Conservation (phyloP, 371 early-diverging fungal genomes). For the Zychaea mexicana region DNA sequence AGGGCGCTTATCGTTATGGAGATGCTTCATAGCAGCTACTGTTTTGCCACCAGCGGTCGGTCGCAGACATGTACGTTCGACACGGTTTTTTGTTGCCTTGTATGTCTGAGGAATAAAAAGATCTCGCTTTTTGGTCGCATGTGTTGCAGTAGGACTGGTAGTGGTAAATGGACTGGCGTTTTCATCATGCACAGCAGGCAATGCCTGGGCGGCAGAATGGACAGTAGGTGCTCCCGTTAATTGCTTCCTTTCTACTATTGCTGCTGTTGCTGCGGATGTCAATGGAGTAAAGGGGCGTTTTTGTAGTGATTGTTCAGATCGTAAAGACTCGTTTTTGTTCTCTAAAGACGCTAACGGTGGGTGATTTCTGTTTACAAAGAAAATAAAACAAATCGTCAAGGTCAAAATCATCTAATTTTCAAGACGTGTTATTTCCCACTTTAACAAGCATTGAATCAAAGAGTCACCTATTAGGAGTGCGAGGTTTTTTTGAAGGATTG, state of each 20-base stretch:
- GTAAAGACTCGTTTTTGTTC: not conserved
- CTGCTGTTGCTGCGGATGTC: not conserved
- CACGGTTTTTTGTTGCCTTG: conserved; percentile 10
- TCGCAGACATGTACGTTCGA: conserved; percentile 15
- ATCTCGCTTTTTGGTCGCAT: not conserved
- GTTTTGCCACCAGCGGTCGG: conserved; percentile 35
- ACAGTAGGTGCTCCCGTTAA: not conserved
- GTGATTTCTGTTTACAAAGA: not conserved
- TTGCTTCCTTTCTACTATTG: not conserved
- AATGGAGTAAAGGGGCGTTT: not conserved
- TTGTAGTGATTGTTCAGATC: not conserved
- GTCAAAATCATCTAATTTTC: not conserved
- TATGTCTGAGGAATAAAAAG: conserved; percentile 16
- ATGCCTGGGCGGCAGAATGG: not conserved
- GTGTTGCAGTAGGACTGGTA: too few relatives aligned
- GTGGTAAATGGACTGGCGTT: conserved; percentile 3
- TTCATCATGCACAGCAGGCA: conserved; percentile 1
- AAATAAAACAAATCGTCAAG: not conserved
- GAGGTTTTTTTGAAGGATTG: not conserved
- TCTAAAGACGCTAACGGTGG: not conserved
- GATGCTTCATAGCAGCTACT: conserved; percentile 12
- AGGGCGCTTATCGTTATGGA: not conserved
- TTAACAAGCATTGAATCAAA: too few relatives aligned
- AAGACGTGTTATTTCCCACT: not conserved
- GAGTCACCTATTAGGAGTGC: not conserved